These are phyloP conservation scores for Globisporangium alternatum DNA, from an alignment of 352 stramenopile species.

Conservation along the genomic window DNA sequence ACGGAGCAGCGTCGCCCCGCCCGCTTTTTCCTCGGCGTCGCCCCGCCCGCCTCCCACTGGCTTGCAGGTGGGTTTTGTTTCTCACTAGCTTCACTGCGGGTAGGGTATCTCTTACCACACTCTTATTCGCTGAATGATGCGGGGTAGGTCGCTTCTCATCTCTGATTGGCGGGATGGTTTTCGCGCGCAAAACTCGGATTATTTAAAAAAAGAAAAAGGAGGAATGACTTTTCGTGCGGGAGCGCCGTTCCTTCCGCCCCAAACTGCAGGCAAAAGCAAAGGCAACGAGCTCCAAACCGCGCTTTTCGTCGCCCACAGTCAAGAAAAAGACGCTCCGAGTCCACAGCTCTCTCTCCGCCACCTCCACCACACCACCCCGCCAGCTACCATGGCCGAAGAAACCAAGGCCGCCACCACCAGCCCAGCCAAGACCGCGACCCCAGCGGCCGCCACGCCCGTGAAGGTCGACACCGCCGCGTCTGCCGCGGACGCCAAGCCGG, in stretches of 20 bases:
- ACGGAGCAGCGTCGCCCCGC: constrained; percentile 3
- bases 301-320: constrained; percentile 14
- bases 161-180: constrained; percentile 14
- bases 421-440: constrained; percentile 39
- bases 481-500: constrained; percentile 17
- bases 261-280: not conserved
- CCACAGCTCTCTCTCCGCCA: constrained; percentile 6
- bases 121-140: too few relatives aligned
- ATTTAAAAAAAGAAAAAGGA: constrained; percentile 11
- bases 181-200: constrained; percentile 1
- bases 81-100: constrained; percentile 2
- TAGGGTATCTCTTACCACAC: too few relatives aligned
- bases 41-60: not conserved
- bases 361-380: not conserved
- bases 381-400: constrained; percentile 19
- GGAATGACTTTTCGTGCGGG: constrained; percentile 2
- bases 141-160: too few relatives aligned
- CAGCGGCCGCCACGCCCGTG: constrained; percentile 27
- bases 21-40: not conserved
- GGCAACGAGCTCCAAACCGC: not conserved
- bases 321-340: constrained; percentile 24
- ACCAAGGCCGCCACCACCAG: constrained; percentile 14
- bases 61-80: not conserved
- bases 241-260: not conserved
- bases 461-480: constrained; percentile 19